These are phyloP conservation scores for Fusarium sp. DNA, from an alignment of 2,329 filamentous ascomycete species.

Conservation along the genomic window DNA sequence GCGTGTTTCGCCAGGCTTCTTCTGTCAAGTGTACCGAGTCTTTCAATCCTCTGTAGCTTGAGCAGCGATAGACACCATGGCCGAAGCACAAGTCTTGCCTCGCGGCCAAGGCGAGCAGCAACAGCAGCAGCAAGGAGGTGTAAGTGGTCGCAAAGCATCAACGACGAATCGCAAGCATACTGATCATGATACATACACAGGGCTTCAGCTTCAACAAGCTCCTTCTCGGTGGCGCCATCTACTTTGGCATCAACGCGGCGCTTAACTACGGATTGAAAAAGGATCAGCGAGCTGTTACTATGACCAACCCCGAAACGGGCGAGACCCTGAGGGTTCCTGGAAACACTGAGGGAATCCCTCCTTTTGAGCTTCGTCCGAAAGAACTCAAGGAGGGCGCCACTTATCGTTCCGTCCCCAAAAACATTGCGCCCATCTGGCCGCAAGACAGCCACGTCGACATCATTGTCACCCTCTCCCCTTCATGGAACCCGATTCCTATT, in stretches of 20 bases:
- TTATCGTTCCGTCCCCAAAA: conserved; percentile 73
- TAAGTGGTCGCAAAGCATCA: conserved; percentile 40
- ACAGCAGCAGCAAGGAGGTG: conserved; percentile 42
- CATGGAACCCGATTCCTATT: conserved; percentile 74
- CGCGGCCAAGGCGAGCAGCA: conserved; percentile 43
- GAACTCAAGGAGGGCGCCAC: conserved; percentile 68
- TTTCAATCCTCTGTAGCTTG: conserved; percentile 5
- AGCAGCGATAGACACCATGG: conserved; percentile 40
- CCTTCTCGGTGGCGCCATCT: conserved; percentile 64
- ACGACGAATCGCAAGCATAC: conserved; percentile 1
- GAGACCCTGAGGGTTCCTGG: conserved; percentile 64
- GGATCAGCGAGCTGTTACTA: conserved; percentile 59
- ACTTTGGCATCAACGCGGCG: conserved; percentile 68
- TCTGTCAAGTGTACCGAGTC: conserved; percentile 5
- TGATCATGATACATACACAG: conserved; percentile 37
- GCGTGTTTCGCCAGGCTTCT: conserved; percentile 7
- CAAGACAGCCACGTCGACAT: conserved; percentile 83
- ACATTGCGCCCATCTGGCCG: conserved; percentile 89
- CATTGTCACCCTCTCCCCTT: conserved; percentile 83
- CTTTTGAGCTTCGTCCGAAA: conserved; percentile 73
- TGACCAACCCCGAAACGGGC: conserved; percentile 62
- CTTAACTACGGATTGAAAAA: conserved; percentile 65
- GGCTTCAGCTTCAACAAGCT: conserved; percentile 58
- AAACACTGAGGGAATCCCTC: conserved; percentile 68
- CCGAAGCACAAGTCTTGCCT: conserved; percentile 43